These are phyloP conservation scores for Fusarium heterosporum DNA, from an alignment of 2,329 filamentous ascomycete genomes.

Conservation along the genomic window DNA sequence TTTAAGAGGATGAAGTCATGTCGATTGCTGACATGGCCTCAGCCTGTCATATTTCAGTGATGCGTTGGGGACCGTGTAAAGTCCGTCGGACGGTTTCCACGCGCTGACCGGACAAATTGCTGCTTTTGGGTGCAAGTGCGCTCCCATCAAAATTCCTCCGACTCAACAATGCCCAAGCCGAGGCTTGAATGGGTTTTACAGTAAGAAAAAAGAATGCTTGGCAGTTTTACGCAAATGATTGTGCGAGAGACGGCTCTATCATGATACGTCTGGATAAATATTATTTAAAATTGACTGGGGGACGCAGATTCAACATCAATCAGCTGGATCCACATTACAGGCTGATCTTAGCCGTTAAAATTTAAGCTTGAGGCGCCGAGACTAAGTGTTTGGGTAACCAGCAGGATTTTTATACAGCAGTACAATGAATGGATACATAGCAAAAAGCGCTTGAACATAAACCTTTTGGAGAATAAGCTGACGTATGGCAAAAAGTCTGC, in stretches of 20 bases:
- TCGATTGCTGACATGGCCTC: slow-evolving; percentile 8
- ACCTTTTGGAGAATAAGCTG: background rate
- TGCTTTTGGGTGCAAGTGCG: slow-evolving; percentile 17
- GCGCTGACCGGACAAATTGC: slow-evolving; percentile 13
- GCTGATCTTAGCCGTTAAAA: slow-evolving; percentile 5
- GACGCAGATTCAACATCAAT: background rate
- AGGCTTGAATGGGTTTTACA: background rate
- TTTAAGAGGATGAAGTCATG: slow-evolving; percentile 4
- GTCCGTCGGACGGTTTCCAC: slow-evolving; percentile 18
- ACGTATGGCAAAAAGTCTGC: background rate
- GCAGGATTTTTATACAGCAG: background rate
- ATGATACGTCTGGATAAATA: background rate
- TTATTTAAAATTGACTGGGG: background rate
- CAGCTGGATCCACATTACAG: background rate
- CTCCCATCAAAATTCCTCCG: slow-evolving; percentile 14
- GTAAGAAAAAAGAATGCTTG: background rate
- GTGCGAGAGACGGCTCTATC: background rate
- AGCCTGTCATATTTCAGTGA: slow-evolving; percentile 6
- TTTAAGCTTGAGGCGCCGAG: background rate
- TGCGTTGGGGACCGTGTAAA: slow-evolving; percentile 16
- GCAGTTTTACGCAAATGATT: background rate
- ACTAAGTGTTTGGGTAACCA: background rate
- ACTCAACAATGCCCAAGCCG: slow-evolving; percentile 20
- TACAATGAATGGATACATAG: background rate
- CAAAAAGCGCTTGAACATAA: too few species aligned